These are phyloP conservation scores for Halenospora varia DNA, from an alignment of 495 filamentous ascomycete genomes.

Conservation along the genomic window DNA sequence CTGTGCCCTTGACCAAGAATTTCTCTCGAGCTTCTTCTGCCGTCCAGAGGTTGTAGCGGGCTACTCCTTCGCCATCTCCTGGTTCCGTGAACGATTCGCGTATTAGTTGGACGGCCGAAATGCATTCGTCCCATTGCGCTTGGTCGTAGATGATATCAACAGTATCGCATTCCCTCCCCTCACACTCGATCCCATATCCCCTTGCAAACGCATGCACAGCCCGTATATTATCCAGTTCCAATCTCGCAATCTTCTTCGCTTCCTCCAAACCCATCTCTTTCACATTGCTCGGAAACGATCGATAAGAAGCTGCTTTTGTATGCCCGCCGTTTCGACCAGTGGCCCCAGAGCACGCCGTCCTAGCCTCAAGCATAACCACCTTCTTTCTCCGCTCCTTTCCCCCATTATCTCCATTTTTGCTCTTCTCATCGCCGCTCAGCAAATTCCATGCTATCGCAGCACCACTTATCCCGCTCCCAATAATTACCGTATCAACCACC, in stretches of 20 bases:
- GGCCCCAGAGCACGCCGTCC: slow-evolving; percentile 52
- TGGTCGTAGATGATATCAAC: slow-evolving; percentile 55
- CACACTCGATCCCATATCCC: slow-evolving; percentile 47
- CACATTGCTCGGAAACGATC: slow-evolving; percentile 43
- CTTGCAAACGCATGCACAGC: slow-evolving; percentile 49
- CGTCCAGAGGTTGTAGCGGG: slow-evolving; percentile 40
- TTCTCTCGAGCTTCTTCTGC: slow-evolving; percentile 40
- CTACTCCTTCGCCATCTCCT: slow-evolving; percentile 33
- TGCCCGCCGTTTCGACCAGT: slow-evolving; percentile 64
- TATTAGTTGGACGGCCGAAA: slow-evolving; percentile 40
- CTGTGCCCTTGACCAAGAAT: slow-evolving; percentile 38
- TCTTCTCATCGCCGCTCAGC: no score
- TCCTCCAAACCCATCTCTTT: slow-evolving; percentile 32
- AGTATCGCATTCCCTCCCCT: slow-evolving; percentile 45
- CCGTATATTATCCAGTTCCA: slow-evolving; percentile 55
- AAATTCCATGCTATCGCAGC: slow-evolving; percentile 56
- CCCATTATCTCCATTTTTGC: background rate
- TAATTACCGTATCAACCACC: slow-evolving; percentile 53
- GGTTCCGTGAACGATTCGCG: slow-evolving; percentile 34
- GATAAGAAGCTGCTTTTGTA: slow-evolving; percentile 61
- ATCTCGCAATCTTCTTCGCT: slow-evolving; percentile 49
- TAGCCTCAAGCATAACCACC: slow-evolving; percentile 57
- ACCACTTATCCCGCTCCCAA: slow-evolving; percentile 70
- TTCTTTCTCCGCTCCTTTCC: background rate
- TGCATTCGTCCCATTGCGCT: slow-evolving; percentile 38